Evolutionary conservation across 2,329 filamentous ascomycete species (phyloP), one percentile per base, ranked within the genome.

Genomic region (Xylaria multiplex): DNA sequence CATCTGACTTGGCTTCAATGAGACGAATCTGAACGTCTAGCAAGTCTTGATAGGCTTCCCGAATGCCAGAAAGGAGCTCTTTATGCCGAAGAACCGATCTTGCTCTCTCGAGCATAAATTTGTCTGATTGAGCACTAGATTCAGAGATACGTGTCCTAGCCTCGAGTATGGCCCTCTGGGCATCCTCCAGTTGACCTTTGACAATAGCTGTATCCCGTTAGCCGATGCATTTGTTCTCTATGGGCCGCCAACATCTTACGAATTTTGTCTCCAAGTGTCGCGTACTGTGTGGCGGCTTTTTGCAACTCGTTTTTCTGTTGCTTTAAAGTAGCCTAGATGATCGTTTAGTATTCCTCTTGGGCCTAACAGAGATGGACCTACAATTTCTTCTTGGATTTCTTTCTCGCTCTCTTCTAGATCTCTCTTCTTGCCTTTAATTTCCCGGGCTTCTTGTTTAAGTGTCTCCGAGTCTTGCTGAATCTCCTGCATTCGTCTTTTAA

Each of bases 1-100:
- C 78, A 73, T 99, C 96, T 0, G 93, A 97, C n/a, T 83, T 78
- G 1, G 93, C 94, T 81, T 99, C 96, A 35, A 96, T 86, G 0
- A 86, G 81, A 67, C 88, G 84, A 50, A 97, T 84, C 70, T 92
- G 86, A 1, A 87, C 88, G 72, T 94, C 89, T 16, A 94, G 78
- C 11, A 93, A 80, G 14, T 86, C 85, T 52, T 90, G 84, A 59
- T 91, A 88, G 6, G 88, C 83, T 55, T 82, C 78, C 14, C 87
- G 86, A 50, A 97, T 85, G 22, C 79, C 75, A n/a, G 85, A 83
- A 7, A 96, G 85, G 4, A 86, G 81, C 69, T 86, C 84, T 77
- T 89, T 81, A 70, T 85, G 84, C 46, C 78, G 74, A 40, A 90
- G 75, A 32, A 83, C 80, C 6, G 84, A 79, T 65, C 85, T 81